Percentiles rank a stretch among this genome's conserved stretches.
Evolutionary conservation across 2,329 filamentous ascomycete species (phyloP).

Genomic region (Macrophomina pseudophaseolina): DNA sequence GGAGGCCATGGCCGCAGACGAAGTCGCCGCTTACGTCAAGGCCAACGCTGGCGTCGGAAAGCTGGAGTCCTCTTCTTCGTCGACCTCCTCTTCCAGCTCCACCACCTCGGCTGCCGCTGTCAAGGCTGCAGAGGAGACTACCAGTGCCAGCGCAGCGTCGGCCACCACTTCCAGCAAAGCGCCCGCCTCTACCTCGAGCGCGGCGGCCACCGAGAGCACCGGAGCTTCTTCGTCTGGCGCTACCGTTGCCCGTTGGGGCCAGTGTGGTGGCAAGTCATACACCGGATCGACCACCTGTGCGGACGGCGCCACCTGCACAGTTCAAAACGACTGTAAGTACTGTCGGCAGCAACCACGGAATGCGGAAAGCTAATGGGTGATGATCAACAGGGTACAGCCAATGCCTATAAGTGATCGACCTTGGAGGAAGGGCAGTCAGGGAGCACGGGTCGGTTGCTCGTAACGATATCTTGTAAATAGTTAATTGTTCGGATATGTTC

Average conservation of each 20-base stretch:
- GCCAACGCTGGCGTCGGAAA: conserved; percentile 23
- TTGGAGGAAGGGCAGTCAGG: background rate
- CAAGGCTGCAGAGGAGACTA: background rate
- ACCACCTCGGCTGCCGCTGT: background rate
- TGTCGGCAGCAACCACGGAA: no score
- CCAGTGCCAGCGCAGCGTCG: background rate
- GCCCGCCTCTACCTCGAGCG: background rate
- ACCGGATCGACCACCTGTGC: conserved; percentile 1
- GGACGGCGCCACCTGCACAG: background rate
- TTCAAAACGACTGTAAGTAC: conserved; percentile 4
- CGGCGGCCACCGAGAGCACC: background rate
- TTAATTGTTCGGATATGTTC: no score
- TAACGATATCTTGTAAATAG: no score
- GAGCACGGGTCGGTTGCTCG: background rate
- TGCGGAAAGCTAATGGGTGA: background rate
- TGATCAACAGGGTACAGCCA: conserved; percentile 2
- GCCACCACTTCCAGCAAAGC: background rate
- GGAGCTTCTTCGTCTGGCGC: background rate
- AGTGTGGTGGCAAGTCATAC: background rate
- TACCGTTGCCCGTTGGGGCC: background rate
- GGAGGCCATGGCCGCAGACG: background rate
- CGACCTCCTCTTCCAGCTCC: background rate
- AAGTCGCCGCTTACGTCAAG: background rate
- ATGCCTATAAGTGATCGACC: background rate
- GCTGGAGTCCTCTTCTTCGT: background rate